These are phyloP conservation scores for Hymenoscyphus fraxineus DNA, from an alignment of 2,329 filamentous ascomycete genomes.

Conservation along the genomic window DNA sequence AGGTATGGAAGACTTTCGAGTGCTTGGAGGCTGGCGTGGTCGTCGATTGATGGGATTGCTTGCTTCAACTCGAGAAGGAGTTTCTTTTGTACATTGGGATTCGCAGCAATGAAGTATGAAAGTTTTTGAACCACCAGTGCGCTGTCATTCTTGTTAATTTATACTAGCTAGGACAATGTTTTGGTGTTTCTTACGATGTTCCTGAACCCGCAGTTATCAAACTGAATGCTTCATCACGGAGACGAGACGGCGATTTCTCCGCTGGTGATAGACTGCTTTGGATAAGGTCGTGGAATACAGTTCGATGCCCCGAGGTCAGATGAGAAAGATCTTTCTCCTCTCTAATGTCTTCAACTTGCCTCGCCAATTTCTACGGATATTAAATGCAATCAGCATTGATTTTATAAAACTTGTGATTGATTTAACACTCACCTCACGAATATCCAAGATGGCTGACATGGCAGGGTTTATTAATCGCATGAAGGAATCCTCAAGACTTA, in stretches of 20 bases:
- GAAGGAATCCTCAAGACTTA: neutral
- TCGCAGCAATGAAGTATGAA: neutral
- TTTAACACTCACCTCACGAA: neutral
- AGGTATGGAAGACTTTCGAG: neutral
- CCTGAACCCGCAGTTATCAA: neutral
- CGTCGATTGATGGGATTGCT: neutral
- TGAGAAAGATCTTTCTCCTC: neutral
- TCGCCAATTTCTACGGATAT: neutral
- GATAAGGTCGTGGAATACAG: constrained; percentile 1
- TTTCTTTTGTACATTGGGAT: neutral
- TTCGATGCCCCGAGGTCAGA: neutral
- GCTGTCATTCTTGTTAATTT: neutral
- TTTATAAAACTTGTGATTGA: neutral
- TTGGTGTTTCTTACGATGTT: neutral
- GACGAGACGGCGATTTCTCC: neutral
- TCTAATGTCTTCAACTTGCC: neutral
- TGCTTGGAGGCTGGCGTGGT: neutral
- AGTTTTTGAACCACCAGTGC: neutral
- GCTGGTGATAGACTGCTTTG: neutral
- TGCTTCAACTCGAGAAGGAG: neutral
- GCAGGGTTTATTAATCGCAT: neutral
- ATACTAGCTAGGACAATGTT: neutral
- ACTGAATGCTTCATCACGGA: neutral
- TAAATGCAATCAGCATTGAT: neutral
- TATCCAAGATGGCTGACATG: neutral